These are phyloP conservation scores for Lodderomyces orthopsilosis DNA, from an alignment of 1,139 yeast species.

Conservation along the genomic window DNA sequence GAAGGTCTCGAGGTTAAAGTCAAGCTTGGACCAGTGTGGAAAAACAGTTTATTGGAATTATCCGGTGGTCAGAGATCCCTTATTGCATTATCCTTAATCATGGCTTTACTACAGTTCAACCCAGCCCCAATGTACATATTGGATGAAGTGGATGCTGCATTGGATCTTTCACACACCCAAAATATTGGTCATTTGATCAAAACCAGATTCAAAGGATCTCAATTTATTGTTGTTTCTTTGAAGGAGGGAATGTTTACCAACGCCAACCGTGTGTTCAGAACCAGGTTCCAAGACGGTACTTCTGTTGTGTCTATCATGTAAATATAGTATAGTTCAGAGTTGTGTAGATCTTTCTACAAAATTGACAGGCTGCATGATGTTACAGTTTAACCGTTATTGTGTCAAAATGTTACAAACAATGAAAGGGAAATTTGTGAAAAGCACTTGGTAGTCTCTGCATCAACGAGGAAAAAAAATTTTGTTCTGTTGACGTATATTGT, in stretches of 20 bases:
- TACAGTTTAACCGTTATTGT: conserved; percentile 1
- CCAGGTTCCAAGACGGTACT: conserved; percentile 95
- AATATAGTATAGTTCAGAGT: no score
- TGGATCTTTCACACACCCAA: conserved; percentile 95
- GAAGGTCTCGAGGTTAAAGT: conserved; percentile 92
- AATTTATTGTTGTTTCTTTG: conserved; percentile 91
- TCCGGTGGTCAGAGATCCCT: conserved; percentile 97
- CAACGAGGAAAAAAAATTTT: not conserved
- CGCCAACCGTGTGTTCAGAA: conserved; percentile 90
- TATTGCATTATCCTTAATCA: conserved; percentile 83
- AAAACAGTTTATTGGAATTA: conserved; percentile 88
- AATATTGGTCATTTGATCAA: conserved; percentile 95
- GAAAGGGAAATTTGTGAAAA: not conserved
- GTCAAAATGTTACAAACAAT: no score
- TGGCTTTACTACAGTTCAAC: conserved; percentile 88
- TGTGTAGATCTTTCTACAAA: not conserved
- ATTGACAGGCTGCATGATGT: not conserved
- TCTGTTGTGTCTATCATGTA: conserved; percentile 75
- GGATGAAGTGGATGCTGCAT: conserved; percentile 98
- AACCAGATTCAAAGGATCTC: conserved; percentile 92
- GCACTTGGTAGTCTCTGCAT: conserved; percentile 1
- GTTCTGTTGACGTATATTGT: no score
- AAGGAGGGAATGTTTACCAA: conserved; percentile 98
- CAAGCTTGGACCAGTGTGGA: conserved; percentile 90
- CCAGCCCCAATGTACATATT: conserved; percentile 98